These are phyloP conservation scores for Parsonsia alboflavescens DNA, from an alignment of 257 asterid genomes.

Conservation along the genomic window DNA sequence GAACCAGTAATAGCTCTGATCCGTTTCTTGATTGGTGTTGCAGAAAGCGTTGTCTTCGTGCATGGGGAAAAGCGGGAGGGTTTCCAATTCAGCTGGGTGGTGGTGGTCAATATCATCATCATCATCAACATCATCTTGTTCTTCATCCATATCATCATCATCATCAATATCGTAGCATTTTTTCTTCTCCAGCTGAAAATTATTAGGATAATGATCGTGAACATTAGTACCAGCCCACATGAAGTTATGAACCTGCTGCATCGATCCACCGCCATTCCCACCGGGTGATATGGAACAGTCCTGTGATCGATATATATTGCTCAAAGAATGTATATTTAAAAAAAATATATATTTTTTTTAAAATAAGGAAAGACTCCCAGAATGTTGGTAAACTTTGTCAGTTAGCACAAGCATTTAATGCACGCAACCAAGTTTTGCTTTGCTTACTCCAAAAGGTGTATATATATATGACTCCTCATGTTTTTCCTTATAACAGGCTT, in stretches of 20 bases:
- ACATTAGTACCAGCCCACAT: slow-evolving; percentile 55
- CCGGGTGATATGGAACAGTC: slow-evolving; percentile 58
- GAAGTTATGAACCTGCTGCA: slow-evolving; percentile 33
- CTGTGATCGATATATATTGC: slow-evolving; percentile 25
- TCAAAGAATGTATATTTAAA: no score
- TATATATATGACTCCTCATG: background rate
- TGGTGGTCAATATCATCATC: slow-evolving; percentile 23
- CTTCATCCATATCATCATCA: slow-evolving; percentile 33
- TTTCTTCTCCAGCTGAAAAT: slow-evolving; percentile 42
- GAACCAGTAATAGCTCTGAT: slow-evolving; percentile 22
- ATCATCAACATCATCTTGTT: slow-evolving; percentile 11
- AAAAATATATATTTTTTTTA: no score
- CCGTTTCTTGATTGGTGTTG: slow-evolving; percentile 9
- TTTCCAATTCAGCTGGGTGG: slow-evolving; percentile 47
- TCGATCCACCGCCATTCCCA: slow-evolving; percentile 26
- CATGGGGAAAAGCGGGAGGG: slow-evolving; percentile 89
- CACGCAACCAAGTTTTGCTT: background rate
- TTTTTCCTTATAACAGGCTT: background rate
- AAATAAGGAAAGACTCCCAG: background rate
- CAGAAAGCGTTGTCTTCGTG: slow-evolving; percentile 37
- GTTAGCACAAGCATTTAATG: background rate
- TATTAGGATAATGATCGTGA: slow-evolving; percentile 29
- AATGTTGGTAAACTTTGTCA: slow-evolving; percentile 6
- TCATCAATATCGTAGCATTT: slow-evolving; percentile 40
- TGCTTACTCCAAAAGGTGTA: slow-evolving; percentile 7